Evolutionary conservation across 139 green algal genomes (phyloP), one percentile per base, ranked within the genome.

Genomic region (Chlamydomonas sp.): DNA sequence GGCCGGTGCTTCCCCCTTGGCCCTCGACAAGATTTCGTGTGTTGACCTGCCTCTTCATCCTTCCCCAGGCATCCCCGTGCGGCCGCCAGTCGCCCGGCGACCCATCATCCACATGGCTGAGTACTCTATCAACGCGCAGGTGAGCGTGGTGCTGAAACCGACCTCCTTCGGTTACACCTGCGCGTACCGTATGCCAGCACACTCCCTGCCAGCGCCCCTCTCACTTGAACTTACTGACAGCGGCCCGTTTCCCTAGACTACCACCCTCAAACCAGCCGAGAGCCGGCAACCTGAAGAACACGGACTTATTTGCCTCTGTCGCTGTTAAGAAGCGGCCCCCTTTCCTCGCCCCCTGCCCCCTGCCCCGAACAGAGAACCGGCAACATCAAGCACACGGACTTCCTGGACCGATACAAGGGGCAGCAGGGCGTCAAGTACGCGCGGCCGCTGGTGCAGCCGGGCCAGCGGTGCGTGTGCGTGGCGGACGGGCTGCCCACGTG

Each of bases 401-500:
- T 94, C 90, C 77, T 96, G 73, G 89, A 94, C 61, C 9, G 58
- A 1, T 84, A 80, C 80, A 9, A 63, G 1, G 59, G 6, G 15
- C 57, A 95, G 72, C 90, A 91, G 6, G 93, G 97, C 80, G 93
- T 99, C 63, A 83, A 98, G 78, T 97, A 98, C 80, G 94, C 92
- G 10, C 92, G 93, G n/a, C 85, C 96, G 1, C 89, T 99, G 18
- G 95, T 96, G 17, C 3, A 93, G 83, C 69, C 81, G 31, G 71
- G 80, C 66, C 49, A 60, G n/a, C 86, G 79, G 68, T 92, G 89
- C 60, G 89, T 95, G 81, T 93, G 94, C 69, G 94, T 95, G 10
- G 79, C 91, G 60, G 96, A 99, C 82, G 96, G 96, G 4, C 82
- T 99, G 93, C 96, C 96, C 77, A 98, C 96, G 3, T 99, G 96